Evolutionary conservation across 2,329 filamentous ascomycete species (phyloP).

Genomic region (Pseudogymnoascus sp.): DNA sequence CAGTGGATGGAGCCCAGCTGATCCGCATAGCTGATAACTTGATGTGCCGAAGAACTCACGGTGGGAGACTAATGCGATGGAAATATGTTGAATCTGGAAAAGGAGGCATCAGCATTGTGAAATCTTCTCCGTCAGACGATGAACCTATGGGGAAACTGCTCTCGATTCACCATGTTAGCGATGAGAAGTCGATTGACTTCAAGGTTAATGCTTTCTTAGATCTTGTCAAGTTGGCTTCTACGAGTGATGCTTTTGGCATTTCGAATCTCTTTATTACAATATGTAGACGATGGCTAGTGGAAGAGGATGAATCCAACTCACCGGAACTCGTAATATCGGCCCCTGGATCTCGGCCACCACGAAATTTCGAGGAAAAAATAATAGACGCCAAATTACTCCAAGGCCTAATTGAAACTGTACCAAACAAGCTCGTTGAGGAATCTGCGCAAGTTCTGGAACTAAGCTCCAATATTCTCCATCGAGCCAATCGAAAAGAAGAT

Average conservation of each 20-base stretch:
- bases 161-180: neutral
- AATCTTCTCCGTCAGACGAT: neutral
- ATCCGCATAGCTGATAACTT: slow-evolving; percentile 44
- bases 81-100: slow-evolving; percentile 38
- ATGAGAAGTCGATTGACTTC: slow-evolving; percentile 34
- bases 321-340: slow-evolving; percentile 19
- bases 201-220: slow-evolving; percentile 42
- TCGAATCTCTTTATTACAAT: slow-evolving; percentile 53
- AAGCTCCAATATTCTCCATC: slow-evolving; percentile 47
- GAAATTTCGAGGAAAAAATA: slow-evolving; percentile 40
- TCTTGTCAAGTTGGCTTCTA: slow-evolving; percentile 35
- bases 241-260: slow-evolving; percentile 34
- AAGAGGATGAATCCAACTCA: slow-evolving; percentile 9
- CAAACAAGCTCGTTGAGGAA: slow-evolving; percentile 54
- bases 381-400: slow-evolving; percentile 55
- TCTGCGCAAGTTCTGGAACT: slow-evolving; percentile 58
- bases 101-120: slow-evolving; percentile 44
- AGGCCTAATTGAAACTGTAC: slow-evolving; percentile 53
- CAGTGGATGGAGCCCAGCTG: slow-evolving; percentile 43
- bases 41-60: slow-evolving; percentile 42
- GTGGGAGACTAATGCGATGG: slow-evolving; percentile 37
- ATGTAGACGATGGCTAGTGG: slow-evolving; percentile 48
- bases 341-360: neutral
- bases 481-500: slow-evolving; percentile 25
- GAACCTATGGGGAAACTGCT: slow-evolving; percentile 9